Evolutionary conservation across 371 early-diverging fungal genomes (phyloP), one percentile per base, ranked within the genome.

Genomic region (Saksenaea vasiformis): DNA sequence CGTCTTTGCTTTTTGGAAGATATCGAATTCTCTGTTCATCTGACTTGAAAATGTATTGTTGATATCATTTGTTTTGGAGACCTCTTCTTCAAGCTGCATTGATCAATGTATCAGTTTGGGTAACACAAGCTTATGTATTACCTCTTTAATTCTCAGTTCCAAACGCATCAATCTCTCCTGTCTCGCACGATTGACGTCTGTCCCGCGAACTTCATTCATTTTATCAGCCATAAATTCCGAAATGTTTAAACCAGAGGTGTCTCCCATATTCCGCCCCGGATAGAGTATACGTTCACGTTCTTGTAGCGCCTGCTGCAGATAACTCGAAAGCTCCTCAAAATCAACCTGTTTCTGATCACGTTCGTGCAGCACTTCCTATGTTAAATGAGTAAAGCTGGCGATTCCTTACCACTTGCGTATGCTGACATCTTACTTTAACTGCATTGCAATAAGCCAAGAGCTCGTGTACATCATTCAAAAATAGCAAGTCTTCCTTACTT

Each of bases 301-400:
- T 22, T 75, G 85, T 55, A 68, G 76, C 44, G 86, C 88, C 73
- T 76, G 85, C 61, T 90, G 85, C 51, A 93, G 76, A 64, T 90
- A 95, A 43, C 80, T 83, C 1, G 90, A 85, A 28, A 96, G 79
- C 47, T 91, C 96, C 77, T 97, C 97, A 74, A 87, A 90, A 78
- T 97, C 97, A 1, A 95, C 82, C 76, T 96, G 97, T 74, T 96
- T 96, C 72, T 95, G 95, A 76, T 96, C 97, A n/a, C 97, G 84
- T 56, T 86, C 80, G 61, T 88, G 89, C 34, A 97, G 80, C 22
- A 91, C 76, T 73, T 65, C 89, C 89, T 91, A 87, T 54, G 47
- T 24, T 19, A 13, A 36, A 17, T 34, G 3, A 5, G 15, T 26
- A 57, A 15, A 35, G 8, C 13, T 26, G n/a, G 14, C 17, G 27